These are phyloP conservation scores for Chlamydomonas applanata DNA, from an alignment of 139 green algal genomes.

Conservation along the genomic window DNA sequence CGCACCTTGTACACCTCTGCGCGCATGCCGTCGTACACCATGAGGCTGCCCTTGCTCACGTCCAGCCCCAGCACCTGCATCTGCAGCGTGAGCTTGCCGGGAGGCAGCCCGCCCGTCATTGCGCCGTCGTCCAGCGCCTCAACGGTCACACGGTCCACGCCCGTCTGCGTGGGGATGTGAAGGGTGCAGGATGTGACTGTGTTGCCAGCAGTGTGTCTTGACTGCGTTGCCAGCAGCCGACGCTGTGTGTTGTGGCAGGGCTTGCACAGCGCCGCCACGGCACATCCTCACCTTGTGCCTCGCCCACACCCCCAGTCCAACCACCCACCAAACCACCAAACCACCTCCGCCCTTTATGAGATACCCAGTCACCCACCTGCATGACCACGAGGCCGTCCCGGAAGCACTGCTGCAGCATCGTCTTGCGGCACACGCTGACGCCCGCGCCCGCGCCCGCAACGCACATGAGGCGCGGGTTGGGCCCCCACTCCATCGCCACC, in stretches of 20 bases:
- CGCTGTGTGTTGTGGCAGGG: background rate
- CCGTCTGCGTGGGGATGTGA: constrained; percentile 35
- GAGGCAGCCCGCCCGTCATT: background rate
- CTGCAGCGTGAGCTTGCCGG: constrained; percentile 17
- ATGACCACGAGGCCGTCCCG: constrained; percentile 41
- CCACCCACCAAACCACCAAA: too few relatives aligned
- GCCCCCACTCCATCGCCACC: constrained; percentile 44
- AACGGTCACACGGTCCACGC: constrained; percentile 36
- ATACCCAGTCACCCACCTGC: constrained; percentile 43
- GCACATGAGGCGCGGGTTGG: constrained; percentile 38
- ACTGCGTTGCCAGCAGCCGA: background rate
- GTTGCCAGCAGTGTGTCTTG: too few relatives aligned
- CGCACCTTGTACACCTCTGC: constrained; percentile 39
- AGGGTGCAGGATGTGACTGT: too few relatives aligned
- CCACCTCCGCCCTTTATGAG: too few relatives aligned
- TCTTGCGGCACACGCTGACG: constrained; percentile 39
- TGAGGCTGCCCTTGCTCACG: constrained; percentile 38
- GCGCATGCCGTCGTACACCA: constrained; percentile 51
- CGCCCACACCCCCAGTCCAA: background rate
- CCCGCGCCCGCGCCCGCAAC: constrained; percentile 19
- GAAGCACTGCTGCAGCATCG: constrained; percentile 44
- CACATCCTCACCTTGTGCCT: background rate
- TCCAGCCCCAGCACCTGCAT: constrained; percentile 51
- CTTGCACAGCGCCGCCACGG: background rate
- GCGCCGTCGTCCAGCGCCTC: constrained; percentile 31